Conservation (phyloP, 345 rosid species). For the rapeseed (Brassica napus) region DNA sequence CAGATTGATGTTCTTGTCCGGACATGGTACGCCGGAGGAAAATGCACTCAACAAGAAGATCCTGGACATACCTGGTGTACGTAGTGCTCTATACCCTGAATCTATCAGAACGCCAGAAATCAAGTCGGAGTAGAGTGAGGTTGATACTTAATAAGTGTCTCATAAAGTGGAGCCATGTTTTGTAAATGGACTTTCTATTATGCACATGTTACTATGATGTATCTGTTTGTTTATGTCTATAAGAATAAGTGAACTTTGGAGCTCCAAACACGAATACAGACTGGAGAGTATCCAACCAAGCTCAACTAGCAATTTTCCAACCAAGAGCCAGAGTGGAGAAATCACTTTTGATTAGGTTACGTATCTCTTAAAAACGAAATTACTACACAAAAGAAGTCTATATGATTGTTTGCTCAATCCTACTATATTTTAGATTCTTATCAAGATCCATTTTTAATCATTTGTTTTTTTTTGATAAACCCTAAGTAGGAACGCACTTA, state of each 20-base stretch:
- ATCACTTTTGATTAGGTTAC: neutral
- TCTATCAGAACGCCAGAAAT: slow-evolving; percentile 35
- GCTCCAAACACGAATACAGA: neutral
- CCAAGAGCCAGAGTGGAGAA: neutral
- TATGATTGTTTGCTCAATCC: too few relatives aligned
- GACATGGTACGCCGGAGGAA: slow-evolving; percentile 15
- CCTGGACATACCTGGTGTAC: slow-evolving; percentile 46
- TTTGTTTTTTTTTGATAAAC: too few relatives aligned
- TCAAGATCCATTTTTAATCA: too few relatives aligned
- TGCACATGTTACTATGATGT: neutral
- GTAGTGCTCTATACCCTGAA: slow-evolving; percentile 41
- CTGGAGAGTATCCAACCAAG: neutral
- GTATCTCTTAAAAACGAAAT: too few relatives aligned
- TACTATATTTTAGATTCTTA: too few relatives aligned
- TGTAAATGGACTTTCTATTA: neutral
- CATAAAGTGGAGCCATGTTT: neutral
- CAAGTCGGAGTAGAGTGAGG: slow-evolving; percentile 36
- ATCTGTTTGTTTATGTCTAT: neutral
- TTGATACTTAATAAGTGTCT: neutral
- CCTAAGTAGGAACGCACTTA: too few relatives aligned
- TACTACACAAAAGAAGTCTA: too few relatives aligned
- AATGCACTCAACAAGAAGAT: slow-evolving; percentile 43
- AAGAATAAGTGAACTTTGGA: neutral
- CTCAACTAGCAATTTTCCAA: neutral
- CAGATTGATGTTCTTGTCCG: slow-evolving; percentile 22